phyloP scores from a whole-genome alignment of 768 basidiomycete genomes.

The Melanogaster broomeanus region DNA sequence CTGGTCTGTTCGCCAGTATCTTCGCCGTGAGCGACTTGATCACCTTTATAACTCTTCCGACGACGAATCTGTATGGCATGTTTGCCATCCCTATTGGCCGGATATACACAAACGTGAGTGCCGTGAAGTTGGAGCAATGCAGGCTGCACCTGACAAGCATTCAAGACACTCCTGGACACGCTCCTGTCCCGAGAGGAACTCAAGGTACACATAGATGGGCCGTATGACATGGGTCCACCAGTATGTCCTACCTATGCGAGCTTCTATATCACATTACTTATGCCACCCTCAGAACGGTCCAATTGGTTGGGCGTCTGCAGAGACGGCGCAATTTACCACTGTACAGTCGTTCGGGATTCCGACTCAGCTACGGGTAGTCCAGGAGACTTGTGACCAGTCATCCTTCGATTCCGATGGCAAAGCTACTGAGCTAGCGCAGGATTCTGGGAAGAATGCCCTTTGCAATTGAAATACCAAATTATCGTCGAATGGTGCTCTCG shows the following conservation, averaged over 20 bases:
- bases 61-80: constrained; percentile 36
- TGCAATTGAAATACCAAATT: too few relatives aligned
- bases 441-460: too few relatives aligned
- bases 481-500: too few relatives aligned
- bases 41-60: constrained; percentile 27
- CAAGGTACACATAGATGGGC: constrained; percentile 24
- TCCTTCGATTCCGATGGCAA: constrained; percentile 6
- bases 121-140: too few relatives aligned
- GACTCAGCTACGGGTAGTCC: too few relatives aligned
- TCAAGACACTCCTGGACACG: constrained; percentile 48
- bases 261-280: neutral
- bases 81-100: constrained; percentile 44
- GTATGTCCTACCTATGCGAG: neutral
- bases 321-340: neutral
- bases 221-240: neutral
- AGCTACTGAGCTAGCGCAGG: neutral
- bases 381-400: neutral
- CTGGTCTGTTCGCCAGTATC: constrained; percentile 51
- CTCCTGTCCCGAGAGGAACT: constrained; percentile 41
- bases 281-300: neutral
- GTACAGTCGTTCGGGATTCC: too few relatives aligned
- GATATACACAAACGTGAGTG: constrained; percentile 48
- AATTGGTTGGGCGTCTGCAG: neutral
- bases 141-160: too few relatives aligned
- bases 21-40: constrained; percentile 55